These are phyloP conservation scores for Striga hermonthica DNA, from an alignment of 305 asterid species.

Conservation along the genomic window DNA sequence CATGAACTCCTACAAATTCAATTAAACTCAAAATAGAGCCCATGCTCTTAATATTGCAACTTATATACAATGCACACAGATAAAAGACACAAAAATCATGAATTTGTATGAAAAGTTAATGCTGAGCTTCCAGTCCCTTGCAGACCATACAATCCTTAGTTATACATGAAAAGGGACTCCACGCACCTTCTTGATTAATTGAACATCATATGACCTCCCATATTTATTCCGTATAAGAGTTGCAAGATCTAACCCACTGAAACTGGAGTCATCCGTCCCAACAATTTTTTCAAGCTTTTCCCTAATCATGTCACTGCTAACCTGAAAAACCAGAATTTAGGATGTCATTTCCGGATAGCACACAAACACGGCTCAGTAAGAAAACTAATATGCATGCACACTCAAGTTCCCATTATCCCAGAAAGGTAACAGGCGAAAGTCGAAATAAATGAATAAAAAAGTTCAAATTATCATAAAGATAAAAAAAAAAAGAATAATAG, in stretches of 20 bases:
- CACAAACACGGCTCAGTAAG: no score
- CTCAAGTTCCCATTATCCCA: neutral
- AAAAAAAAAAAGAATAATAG: neutral
- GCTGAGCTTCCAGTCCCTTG: neutral
- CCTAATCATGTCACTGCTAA: conserved; percentile 52
- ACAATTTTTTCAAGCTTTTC: conserved; percentile 72
- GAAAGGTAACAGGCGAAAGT: neutral
- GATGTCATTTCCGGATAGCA: neutral
- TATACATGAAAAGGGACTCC: conserved; percentile 13
- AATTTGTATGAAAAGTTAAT: neutral
- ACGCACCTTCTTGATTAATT: conserved; percentile 79
- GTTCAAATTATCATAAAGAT: neutral
- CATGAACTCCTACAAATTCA: conserved; percentile 83
- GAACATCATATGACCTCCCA: conserved; percentile 95
- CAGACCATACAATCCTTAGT: neutral
- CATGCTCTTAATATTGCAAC: neutral
- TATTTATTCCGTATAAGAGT: conserved; percentile 84
- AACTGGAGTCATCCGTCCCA: conserved; percentile 78
- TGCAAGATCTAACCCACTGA: conserved; percentile 90
- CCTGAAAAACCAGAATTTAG: conserved; percentile 47
- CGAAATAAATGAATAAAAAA: neutral
- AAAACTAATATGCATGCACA: neutral
- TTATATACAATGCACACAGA: neutral
- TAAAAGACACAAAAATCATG: neutral
- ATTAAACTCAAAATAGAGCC: conserved; percentile 11